Evolutionary conservation across 2,329 filamentous ascomycete genomes (phyloP).

Genomic region (Didymella arachidicola): DNA sequence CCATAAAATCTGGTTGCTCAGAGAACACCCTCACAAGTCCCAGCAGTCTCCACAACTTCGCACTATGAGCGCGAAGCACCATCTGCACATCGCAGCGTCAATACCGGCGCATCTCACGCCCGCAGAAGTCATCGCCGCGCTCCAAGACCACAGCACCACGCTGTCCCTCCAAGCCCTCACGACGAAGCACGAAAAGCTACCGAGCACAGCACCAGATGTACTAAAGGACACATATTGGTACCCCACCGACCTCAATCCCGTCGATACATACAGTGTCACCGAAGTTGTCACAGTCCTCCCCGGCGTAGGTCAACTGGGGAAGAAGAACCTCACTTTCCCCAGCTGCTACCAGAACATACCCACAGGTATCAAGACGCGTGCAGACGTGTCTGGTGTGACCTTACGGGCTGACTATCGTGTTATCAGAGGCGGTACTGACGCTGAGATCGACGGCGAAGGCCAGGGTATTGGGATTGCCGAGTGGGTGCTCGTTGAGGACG

Average conservation of each 20-base stretch:
- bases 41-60: neutral
- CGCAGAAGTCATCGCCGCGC: conserved; percentile 37
- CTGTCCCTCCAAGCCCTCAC: conserved; percentile 47
- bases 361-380: conserved; percentile 43
- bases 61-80: conserved; percentile 40
- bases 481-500: conserved; percentile 48
- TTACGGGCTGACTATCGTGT: conserved; percentile 46
- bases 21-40: neutral
- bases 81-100: conserved; percentile 42
- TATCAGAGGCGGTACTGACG: conserved; percentile 33
- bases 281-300: conserved; percentile 43
- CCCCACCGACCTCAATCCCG: conserved; percentile 39
- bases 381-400: conserved; percentile 40
- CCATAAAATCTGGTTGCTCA: neutral
- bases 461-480: conserved; percentile 43
- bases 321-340: conserved; percentile 44
- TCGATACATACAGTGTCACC: conserved; percentile 42
- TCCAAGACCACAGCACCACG: conserved; percentile 47
- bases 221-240: conserved; percentile 49
- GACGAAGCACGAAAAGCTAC: conserved; percentile 37
- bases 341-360: conserved; percentile 46
- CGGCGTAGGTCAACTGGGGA: conserved; percentile 41
- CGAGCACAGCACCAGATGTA: conserved; percentile 30
- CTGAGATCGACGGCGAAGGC: conserved; percentile 44
- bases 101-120: conserved; percentile 42